Base-by-base conservation (phyloP, 2,329 filamentous ascomycete genomes). In the Colletotrichum agaves region DNA sequence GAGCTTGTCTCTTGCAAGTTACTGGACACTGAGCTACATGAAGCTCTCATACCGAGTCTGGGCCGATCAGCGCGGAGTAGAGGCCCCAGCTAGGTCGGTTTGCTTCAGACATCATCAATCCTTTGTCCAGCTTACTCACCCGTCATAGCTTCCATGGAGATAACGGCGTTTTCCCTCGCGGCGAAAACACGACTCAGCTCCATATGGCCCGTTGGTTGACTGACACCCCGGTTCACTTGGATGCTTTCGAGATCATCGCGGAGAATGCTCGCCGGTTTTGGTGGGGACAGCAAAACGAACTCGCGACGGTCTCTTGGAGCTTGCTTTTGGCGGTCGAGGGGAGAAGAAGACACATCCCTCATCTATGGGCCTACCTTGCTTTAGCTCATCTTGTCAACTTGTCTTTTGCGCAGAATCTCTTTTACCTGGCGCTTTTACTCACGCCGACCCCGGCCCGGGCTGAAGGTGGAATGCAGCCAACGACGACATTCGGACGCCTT, bases 361-460 rank as follows among this genome's bases (percentile, higher is more conserved):
- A 83, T 58, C 77, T 87, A 2, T 84, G 85, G 75, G 83, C 85
- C 2, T 90, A 89, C 71, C 81, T 90, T 66, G 75, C 83, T 13
- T 76, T 91, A n/a, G 84, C 84, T 15, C 87, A 90, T 60, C 78
- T 88, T 5, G 83, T 89, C 60, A 87, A 83, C 62, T 77, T 91
- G 11, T 88, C 87, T 0, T 90, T 87, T 71, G 86, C 88, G 2
- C 85, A 88, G 75, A 90, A 88, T 71, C 76, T 91, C 33, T 91
- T 91, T 78, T 89, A 87, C 72, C 73, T 90, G 10, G 83, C 85
- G 7, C 78, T 90, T 31, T 78, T 89, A 10, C 81, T 89, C 27
- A 88, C 85, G 0, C 87, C 87, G 1, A 74, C 84, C 5, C 84
- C 86, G 1, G 68, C 86, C 11, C 75, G 77, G 11, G 66, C 74